Conservation (phyloP, 2,329 filamentous ascomycete genomes). For the Verticillium nonalfalfae region DNA sequence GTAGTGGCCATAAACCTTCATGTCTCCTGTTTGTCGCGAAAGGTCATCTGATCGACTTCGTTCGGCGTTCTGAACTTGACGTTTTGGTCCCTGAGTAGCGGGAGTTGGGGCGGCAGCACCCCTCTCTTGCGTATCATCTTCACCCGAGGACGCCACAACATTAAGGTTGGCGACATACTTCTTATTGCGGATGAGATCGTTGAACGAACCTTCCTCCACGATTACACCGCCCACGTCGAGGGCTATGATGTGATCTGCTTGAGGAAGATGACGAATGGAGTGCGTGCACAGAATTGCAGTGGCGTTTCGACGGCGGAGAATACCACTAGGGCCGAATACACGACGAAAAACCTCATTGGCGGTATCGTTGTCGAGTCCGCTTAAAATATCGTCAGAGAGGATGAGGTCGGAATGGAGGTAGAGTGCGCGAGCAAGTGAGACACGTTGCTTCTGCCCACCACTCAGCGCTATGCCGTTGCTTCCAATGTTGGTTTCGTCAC, state of each 20-base stretch:
- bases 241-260: constrained; percentile 39
- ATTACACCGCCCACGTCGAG: constrained; percentile 32
- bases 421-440: constrained; percentile 17
- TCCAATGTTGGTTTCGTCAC: constrained; percentile 22
- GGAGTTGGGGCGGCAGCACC: background rate
- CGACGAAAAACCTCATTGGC: constrained; percentile 26
- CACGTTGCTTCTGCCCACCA: constrained; percentile 24
- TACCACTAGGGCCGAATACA: constrained; percentile 21
- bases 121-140: constrained; percentile 3
- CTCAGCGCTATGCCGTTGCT: constrained; percentile 25
- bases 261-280: constrained; percentile 21
- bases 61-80: background rate
- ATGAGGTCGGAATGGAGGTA: constrained; percentile 16
- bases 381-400: constrained; percentile 25
- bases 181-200: constrained; percentile 20
- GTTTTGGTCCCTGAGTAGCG: background rate
- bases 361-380: constrained; percentile 24
- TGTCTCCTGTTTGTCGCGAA: constrained; percentile 11
- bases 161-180: constrained; percentile 24
- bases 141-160: constrained; percentile 12
- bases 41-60: constrained; percentile 4
- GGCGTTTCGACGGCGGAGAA: constrained; percentile 10
- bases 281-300: constrained; percentile 19
- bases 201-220: constrained; percentile 32
- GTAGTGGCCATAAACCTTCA: constrained; percentile 17